phyloP scores from a whole-genome alignment of 78 protist species.

The Emiliania huxleyi region DNA sequence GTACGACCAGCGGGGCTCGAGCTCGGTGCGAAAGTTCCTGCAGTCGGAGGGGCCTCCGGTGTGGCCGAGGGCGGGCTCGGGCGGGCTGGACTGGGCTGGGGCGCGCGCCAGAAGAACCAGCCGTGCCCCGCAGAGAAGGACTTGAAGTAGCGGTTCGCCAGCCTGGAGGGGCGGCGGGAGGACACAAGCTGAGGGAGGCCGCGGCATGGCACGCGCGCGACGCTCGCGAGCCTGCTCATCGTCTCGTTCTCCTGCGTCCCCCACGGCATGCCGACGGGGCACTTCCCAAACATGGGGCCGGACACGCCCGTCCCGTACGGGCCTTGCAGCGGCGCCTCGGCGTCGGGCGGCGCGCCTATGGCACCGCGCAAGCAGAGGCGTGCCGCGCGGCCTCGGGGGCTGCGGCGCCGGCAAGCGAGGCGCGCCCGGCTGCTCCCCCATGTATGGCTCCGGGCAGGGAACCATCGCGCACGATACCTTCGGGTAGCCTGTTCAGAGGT shows the following conservation, averaged over 20 bases:
- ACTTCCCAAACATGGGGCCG: neutral
- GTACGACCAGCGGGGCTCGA: neutral
- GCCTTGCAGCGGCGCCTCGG: neutral
- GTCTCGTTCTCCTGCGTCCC: neutral
- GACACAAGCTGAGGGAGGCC: neutral
- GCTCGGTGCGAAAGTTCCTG: slow-evolving; percentile 4
- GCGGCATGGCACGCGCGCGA: too few species aligned
- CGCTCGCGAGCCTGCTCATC: neutral
- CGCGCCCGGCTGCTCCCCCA: slow-evolving; percentile 12
- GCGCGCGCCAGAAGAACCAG: neutral
- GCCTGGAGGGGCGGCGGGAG: too few species aligned
- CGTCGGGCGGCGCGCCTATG: neutral
- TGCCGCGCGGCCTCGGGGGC: too few species aligned
- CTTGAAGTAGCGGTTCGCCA: neutral
- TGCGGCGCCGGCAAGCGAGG: neutral
- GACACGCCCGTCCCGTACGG: neutral
- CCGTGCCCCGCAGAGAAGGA: neutral
- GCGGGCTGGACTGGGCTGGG: too few species aligned
- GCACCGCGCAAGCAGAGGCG: neutral
- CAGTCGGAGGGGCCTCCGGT: too few species aligned
- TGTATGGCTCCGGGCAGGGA: neutral
- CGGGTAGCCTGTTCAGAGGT: neutral
- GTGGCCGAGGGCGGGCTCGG: neutral
- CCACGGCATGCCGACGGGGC: neutral
- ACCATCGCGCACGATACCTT: neutral